These are phyloP conservation scores for Magnolia sinica DNA, from an alignment of 164 flowering plant species.

Conservation along the genomic window DNA sequence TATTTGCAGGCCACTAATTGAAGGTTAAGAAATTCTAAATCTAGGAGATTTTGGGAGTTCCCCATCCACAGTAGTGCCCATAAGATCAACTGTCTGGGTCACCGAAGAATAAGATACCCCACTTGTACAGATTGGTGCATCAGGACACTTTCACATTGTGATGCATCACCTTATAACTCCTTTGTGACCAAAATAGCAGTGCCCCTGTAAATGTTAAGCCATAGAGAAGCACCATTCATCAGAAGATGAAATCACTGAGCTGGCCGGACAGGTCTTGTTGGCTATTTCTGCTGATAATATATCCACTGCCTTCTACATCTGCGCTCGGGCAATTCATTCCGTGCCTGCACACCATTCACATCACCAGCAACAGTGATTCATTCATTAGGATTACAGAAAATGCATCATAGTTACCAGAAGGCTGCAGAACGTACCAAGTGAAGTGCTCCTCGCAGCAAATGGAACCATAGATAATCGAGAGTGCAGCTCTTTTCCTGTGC, in stretches of 20 bases:
- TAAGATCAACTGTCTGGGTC: too few relatives aligned
- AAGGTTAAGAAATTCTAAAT: too few relatives aligned
- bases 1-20: too few relatives aligned
- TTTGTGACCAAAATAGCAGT: too few relatives aligned
- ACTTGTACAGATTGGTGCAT: background rate
- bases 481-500: constrained; percentile 74
- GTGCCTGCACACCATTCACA: constrained; percentile 51
- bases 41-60: too few relatives aligned
- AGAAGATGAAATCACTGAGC: constrained; percentile 84
- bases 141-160: background rate
- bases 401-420: background rate
- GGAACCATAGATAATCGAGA: constrained; percentile 65
- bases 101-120: background rate
- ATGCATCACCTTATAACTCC: background rate
- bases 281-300: constrained; percentile 34
- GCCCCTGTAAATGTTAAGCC: background rate
- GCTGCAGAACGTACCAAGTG: constrained; percentile 40
- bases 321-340: constrained; percentile 79
- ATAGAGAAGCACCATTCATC: constrained; percentile 10
- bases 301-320: constrained; percentile 65
- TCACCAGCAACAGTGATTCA: background rate
- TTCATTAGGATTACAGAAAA: background rate
- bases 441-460: constrained; percentile 95
- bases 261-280: constrained; percentile 27
- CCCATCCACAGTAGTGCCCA: too few relatives aligned